Base-by-base conservation (phyloP, 2,329 filamentous ascomycete genomes). In the Penicillium thymicola region DNA sequence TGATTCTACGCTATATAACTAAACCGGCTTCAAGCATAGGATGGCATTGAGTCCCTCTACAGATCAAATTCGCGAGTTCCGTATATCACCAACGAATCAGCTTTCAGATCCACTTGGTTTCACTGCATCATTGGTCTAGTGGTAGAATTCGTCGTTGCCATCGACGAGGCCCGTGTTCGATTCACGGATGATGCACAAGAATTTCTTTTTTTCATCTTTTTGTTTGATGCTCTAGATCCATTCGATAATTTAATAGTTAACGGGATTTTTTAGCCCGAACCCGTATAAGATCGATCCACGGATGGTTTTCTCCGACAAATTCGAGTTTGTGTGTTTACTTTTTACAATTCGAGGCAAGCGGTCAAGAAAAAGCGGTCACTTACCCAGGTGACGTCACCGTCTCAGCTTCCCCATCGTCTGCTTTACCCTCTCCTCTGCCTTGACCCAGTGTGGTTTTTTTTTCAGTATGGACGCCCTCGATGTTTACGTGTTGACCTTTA, bases 401-500 rank as follows among this genome's bases (percentile, higher is more conserved):
- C 38, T 53, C 21, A 27, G 37, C 36, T 46, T 56, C 28, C 25
- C 16, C 38, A 34, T 25, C 41, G 9, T 41, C 21, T 34, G 21
- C 27, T 18, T 10, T 32, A 16, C 18, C 14, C 7, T 37, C 30
- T 38, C 32, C 42, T 58, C 36, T 38, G 23, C 16, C 38, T 38
- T 16, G n/a, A 40, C 36, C 36, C 41, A 48, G 38, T 38, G 37
- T 34, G 2, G 2, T 18, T 32, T 32, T 13, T 34, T 21, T 21
- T 21, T 21, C 42, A 65, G 43, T 37, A 74, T 76, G 71, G 79
- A 81, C 41, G 76, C 80, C 59, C 79, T 95, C 54, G 85, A 87
- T 66, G 76, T 92, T 54, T 88, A 96, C 67, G 82, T 96, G 60
- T 75, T 96, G 52, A 96, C 92, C 11, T 96, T 94, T 79, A 97